Conservation (phyloP, 345 rosid genomes). For the Anacardium occidentale region DNA sequence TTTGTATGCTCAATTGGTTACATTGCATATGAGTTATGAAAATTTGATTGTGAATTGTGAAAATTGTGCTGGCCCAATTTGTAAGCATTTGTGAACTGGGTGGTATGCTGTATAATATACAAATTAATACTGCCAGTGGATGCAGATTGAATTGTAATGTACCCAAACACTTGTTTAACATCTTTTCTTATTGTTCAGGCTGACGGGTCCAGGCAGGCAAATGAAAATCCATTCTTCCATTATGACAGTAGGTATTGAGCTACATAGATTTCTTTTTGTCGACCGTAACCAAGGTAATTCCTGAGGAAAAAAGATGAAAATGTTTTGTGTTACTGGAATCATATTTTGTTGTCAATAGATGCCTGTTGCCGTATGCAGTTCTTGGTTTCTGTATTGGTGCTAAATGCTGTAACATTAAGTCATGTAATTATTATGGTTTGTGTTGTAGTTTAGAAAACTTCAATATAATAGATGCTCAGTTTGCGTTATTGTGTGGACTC, state of each 20-base stretch:
- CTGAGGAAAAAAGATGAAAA: background rate
- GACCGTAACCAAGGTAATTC: background rate
- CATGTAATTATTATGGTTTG: constrained; percentile 19
- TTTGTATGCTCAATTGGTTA: background rate
- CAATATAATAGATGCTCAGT: background rate
- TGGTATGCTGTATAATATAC: background rate
- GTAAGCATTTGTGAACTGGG: background rate
- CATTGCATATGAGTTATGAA: background rate
- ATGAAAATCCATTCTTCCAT: constrained; percentile 23
- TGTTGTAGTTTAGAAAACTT: background rate
- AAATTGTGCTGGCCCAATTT: background rate
- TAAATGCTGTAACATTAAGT: background rate
- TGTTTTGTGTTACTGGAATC: background rate
- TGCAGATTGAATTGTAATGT: background rate
- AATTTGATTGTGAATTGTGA: background rate
- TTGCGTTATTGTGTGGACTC: background rate
- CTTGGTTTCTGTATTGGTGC: constrained; percentile 8
- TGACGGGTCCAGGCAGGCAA: constrained; percentile 51
- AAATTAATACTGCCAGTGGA: background rate
- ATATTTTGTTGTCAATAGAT: background rate
- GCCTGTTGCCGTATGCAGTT: background rate
- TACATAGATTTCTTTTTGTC: background rate
- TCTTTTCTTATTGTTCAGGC: constrained; percentile 41
- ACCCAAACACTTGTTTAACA: background rate
- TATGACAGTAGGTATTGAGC: constrained; percentile 33